Evolutionary conservation across 2,329 filamentous ascomycete species (phyloP).

Genomic region (Cordyceps sp.): DNA sequence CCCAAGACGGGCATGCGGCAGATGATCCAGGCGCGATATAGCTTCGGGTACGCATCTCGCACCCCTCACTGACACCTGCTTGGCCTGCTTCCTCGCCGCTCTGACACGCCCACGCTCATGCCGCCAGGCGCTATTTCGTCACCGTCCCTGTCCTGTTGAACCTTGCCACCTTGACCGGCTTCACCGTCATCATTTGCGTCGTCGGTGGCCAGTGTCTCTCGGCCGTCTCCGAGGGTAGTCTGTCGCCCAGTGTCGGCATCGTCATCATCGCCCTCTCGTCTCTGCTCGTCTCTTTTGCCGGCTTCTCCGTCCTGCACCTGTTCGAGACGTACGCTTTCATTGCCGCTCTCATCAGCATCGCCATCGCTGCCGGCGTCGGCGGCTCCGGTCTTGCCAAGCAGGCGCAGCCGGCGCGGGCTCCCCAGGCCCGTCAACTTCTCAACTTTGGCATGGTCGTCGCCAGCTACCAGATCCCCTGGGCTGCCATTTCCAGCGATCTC

Average conservation of each 20-base stretch:
- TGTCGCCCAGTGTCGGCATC: slow-evolving; percentile 40
- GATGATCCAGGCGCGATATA: slow-evolving; percentile 48
- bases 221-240: slow-evolving; percentile 28
- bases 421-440: slow-evolving; percentile 29
- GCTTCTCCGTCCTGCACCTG: slow-evolving; percentile 37
- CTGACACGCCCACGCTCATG: too few relatives aligned
- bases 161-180: slow-evolving; percentile 45
- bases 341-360: slow-evolving; percentile 34
- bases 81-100: too few relatives aligned
- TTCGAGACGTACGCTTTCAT: slow-evolving; percentile 43
- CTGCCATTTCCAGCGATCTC: slow-evolving; percentile 40
- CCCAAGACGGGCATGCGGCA: slow-evolving; percentile 48
- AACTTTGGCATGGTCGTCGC: slow-evolving; percentile 45
- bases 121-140: slow-evolving; percentile 32
- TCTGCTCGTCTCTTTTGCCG: slow-evolving; percentile 44
- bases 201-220: slow-evolving; percentile 43
- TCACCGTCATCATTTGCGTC: slow-evolving; percentile 44
- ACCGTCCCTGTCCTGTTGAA: slow-evolving; percentile 45
- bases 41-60: slow-evolving; percentile 35
- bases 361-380: slow-evolving; percentile 37
- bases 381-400: slow-evolving; percentile 32
- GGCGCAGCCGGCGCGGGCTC: slow-evolving; percentile 18
- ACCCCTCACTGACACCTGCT: too few relatives aligned
- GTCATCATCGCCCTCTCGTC: slow-evolving; percentile 40
- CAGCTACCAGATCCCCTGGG: slow-evolving; percentile 47